Base-by-base conservation (phyloP, 306 rosid species). In the Rosa chinensis region DNA sequence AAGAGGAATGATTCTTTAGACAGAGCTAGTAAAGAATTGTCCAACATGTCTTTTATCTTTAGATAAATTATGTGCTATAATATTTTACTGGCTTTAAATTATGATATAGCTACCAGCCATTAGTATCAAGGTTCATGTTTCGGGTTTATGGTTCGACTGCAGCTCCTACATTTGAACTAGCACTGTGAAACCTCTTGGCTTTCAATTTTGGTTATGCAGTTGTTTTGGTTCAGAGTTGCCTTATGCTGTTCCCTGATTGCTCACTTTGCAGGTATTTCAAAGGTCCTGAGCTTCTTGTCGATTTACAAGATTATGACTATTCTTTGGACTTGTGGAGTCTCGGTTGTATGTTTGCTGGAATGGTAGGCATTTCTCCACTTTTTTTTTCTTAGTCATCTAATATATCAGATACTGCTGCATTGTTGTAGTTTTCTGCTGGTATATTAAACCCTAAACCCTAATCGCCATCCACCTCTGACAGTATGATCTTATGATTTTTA, bases 261-360 rank as follows among this genome's bases (percentile, higher is more conserved):
- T 21, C 81, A 8, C 39, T 72, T 79, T 86, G 84, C 90, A 93
- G 98, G 86, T 93, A 93, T 85, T 93, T 90, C 82, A 93, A 93
- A 87, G 98, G 98, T 53, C 98, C 98, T 4, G 98, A 93, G 85
- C 97, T 93, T 85, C 98, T 93, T 85, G 94, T 93, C 81, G 97
- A 93, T 90, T 91, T 93, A 83, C 97, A 93, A 89, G 98, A 93
- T 87, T 93, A 93, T 85, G 98, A 93, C 82, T 93, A 91, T 82
- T 90, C 98, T 53, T 79, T 93, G 79, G 98, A 93, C 79, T 81
- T 93, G 84, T 93, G 98, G 98, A 93, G 98, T 83, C 96, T 93
- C 49, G 98, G 97, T 79, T 93, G 98, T 85, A 93, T 93, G 98
- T 85, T 93, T 79, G 98, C 98, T 63, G 98, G 98, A 85, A 93